Conservation (phyloP, 1,284 basidiomycete species). For the Peniophora sp. region DNA sequence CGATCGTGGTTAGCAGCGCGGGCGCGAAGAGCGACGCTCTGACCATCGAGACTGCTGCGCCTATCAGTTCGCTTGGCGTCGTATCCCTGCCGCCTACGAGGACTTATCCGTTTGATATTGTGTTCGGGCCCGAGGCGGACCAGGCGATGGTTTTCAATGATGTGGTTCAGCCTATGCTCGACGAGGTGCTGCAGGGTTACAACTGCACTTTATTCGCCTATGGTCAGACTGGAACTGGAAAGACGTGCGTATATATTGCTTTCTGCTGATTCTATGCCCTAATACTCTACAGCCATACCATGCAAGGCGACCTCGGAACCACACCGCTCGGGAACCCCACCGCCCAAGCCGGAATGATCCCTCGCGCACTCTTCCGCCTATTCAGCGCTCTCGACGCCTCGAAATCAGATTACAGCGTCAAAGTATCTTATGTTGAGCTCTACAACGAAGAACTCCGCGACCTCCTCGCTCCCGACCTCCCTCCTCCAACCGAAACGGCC, state of each 20-base stretch:
- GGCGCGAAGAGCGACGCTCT: constrained; percentile 71
- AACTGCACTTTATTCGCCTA: constrained; percentile 99
- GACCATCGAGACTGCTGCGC: constrained; percentile 70
- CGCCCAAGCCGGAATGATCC: constrained; percentile 91
- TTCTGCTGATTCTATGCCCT: constrained; percentile 1
- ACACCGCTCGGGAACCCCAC: constrained; percentile 86
- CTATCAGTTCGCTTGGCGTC: constrained; percentile 56
- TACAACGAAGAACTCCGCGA: constrained; percentile 99
- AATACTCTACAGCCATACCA: constrained; percentile 64
- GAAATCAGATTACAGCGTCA: constrained; percentile 84
- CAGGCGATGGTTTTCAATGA: constrained; percentile 93
- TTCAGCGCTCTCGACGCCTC: constrained; percentile 84
- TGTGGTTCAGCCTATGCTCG: constrained; percentile 88
- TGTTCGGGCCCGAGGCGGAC: constrained; percentile 96
- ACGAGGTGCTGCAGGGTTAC: constrained; percentile 91
- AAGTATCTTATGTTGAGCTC: constrained; percentile 93
- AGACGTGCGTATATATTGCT: constrained; percentile 68
- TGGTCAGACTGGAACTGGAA: constrained; percentile 98
- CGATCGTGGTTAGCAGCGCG: constrained; percentile 71
- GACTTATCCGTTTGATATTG: constrained; percentile 88
- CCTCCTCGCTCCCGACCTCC: constrained; percentile 70
- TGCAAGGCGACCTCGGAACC: constrained; percentile 85
- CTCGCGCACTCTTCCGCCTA: constrained; percentile 89
- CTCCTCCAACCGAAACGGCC: constrained; percentile 48
- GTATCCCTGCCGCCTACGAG: constrained; percentile 63